These are phyloP conservation scores for Thielaviopsis ethacetica DNA, from an alignment of 2,329 filamentous ascomycete species.

Conservation along the genomic window DNA sequence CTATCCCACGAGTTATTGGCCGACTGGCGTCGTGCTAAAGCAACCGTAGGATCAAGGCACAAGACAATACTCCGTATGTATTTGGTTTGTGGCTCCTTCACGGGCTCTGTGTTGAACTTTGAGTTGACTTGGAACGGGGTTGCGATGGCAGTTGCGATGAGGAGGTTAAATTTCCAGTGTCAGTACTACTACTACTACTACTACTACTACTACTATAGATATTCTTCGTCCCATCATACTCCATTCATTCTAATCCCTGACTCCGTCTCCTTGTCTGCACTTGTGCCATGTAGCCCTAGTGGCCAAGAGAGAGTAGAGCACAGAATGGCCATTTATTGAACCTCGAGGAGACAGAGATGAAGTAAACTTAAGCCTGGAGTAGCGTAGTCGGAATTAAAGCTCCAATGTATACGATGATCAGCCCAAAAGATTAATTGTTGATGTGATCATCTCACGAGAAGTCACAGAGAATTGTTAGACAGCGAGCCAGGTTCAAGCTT, in stretches of 20 bases:
- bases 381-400: not conserved
- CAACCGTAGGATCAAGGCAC: not conserved
- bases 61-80: not conserved
- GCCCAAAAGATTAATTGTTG: not conserved
- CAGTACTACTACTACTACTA: too few relatives aligned
- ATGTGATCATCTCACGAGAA: not conserved
- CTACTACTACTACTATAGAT: too few relatives aligned
- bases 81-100: not conserved
- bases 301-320: not conserved
- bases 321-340: not conserved
- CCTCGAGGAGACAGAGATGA: not conserved
- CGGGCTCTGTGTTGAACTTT: not conserved
- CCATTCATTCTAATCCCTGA: not conserved
- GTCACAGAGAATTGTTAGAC: not conserved
- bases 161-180: too few relatives aligned
- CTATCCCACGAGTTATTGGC: not conserved
- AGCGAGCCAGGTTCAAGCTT: too few relatives aligned
- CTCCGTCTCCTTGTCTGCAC: not conserved
- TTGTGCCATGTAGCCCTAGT: not conserved
- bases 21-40: not conserved
- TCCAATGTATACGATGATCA: not conserved
- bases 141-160: too few relatives aligned
- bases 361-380: not conserved
- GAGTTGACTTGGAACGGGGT: not conserved
- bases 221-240: not conserved